Base-by-base conservation (phyloP, 106 monocot genomes). In the Dendrobium officinale region DNA sequence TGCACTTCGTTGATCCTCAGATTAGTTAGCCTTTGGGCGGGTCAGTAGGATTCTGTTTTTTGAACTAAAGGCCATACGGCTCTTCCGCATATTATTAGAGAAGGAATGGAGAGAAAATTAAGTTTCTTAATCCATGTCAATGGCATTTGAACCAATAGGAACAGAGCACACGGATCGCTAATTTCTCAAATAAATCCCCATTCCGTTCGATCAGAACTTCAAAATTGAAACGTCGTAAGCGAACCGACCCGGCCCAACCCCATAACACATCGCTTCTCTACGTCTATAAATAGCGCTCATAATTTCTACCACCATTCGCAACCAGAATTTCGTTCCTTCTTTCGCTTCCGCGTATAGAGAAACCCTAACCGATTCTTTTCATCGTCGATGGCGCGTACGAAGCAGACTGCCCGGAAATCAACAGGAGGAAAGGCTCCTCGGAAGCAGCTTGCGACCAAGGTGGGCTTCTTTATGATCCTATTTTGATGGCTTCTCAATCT, bases 381-480 rank as follows among this genome's bases (percentile, higher is more conserved):
- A 2, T 3, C 13, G 13, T 13, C 51, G 6, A 61, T 61, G 61
- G 61, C 61, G 5, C 19, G 61, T 19, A 61, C 61, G 61, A 61
- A 61, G 61, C 61, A 61, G 7, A 61, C 61, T 4, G 61, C 61
- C 5, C 61, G 61, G 3, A 61, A 61, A 10, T 61, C 61, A 2
- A 61, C 61, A 2, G 61, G 61, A 4, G 61, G 61, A 2, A 61
- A 22, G 61, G 61, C 61, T 61, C 82, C 82, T 18, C 48, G 85
- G 54, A 85, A 85, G 81, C 85, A 85, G 33, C 85, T 85, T 4
- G 81, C 85, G 15, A 85, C 85, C 8, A 85, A 81, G 85, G 51
- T 13, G 13, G 15, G 51, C 51, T 51, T 13, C 51, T 51, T 51
- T 13, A 13, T 13, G 15, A 15, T 51, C 51, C 13, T 11, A 15